Evolutionary conservation across 2,329 filamentous ascomycete species (phyloP).

Genomic region (Metarhizium album): DNA sequence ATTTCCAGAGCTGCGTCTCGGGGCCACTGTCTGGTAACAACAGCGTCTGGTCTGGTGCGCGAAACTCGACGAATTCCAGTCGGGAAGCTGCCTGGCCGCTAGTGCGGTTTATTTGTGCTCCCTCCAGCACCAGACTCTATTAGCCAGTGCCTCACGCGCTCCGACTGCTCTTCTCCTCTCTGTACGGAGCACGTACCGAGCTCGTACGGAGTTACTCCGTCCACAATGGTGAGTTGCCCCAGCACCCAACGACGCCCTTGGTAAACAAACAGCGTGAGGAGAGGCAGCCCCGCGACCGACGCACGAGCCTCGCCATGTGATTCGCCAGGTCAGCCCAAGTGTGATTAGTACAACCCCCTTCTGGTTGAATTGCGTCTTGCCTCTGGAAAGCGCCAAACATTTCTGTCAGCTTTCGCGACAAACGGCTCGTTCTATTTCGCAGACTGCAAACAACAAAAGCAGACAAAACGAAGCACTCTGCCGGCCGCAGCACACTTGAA

Average conservation of each 20-base stretch:
- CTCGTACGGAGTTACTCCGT: neutral
- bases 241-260: conserved; percentile 4
- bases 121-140: neutral
- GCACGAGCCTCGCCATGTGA: conserved; percentile 5
- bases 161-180: no score
- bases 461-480: neutral
- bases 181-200: no score
- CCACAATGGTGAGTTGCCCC: conserved; percentile 9
- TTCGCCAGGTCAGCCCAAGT: conserved; percentile 1
- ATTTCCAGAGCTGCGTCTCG: neutral
- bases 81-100: neutral
- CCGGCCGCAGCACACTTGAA: neutral
- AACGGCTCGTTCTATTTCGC: neutral
- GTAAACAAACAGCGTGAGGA: conserved; percentile 8
- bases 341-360: conserved; percentile 1
- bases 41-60: no score
- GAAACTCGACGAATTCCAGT: neutral
- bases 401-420: neutral
- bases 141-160: neutral
- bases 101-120: neutral
- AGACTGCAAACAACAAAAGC: neutral
- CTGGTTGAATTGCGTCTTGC: neutral
- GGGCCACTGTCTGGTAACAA: no score
- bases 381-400: neutral
- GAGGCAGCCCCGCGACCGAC: conserved; percentile 5